These are phyloP conservation scores for Penicillium sp. DNA, from an alignment of 2,329 filamentous ascomycete genomes.

Conservation along the genomic window DNA sequence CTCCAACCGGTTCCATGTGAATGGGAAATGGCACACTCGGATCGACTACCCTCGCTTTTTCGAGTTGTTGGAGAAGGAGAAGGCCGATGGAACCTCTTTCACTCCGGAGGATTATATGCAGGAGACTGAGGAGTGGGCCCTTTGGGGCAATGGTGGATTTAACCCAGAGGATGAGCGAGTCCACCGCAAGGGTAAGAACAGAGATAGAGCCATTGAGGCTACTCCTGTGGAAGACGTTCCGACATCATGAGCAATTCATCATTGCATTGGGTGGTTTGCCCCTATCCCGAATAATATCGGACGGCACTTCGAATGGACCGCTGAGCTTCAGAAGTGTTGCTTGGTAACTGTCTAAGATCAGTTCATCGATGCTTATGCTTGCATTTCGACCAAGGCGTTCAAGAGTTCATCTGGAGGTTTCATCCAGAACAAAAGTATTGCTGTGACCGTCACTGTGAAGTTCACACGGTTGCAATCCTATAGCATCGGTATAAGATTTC, in stretches of 20 bases:
- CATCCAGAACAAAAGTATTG: neutral
- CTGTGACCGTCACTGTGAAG: neutral
- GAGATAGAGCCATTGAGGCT: conserved; percentile 17
- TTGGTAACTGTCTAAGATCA: neutral
- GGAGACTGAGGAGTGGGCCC: conserved; percentile 88
- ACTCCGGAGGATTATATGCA: conserved; percentile 89
- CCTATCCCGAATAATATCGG: conserved; percentile 3
- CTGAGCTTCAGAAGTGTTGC: neutral
- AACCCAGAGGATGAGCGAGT: conserved; percentile 87
- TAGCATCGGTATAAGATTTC: neutral
- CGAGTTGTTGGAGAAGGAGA: conserved; percentile 69
- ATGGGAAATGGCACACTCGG: conserved; percentile 83
- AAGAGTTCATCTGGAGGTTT: neutral
- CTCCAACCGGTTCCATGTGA: conserved; percentile 73
- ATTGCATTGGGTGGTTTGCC: neutral
- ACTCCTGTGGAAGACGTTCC: neutral
- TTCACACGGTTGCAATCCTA: neutral
- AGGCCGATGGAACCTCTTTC: conserved; percentile 64
- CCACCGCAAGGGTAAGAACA: conserved; percentile 73
- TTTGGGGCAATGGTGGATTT: conserved; percentile 92
- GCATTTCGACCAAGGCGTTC: neutral
- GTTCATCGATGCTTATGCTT: neutral
- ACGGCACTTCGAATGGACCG: conserved; percentile 4
- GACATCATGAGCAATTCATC: neutral
- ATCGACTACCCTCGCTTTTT: conserved; percentile 94